Conservation (phyloP, 352 stramenopile species). For the Pythium dissimile region DNA sequence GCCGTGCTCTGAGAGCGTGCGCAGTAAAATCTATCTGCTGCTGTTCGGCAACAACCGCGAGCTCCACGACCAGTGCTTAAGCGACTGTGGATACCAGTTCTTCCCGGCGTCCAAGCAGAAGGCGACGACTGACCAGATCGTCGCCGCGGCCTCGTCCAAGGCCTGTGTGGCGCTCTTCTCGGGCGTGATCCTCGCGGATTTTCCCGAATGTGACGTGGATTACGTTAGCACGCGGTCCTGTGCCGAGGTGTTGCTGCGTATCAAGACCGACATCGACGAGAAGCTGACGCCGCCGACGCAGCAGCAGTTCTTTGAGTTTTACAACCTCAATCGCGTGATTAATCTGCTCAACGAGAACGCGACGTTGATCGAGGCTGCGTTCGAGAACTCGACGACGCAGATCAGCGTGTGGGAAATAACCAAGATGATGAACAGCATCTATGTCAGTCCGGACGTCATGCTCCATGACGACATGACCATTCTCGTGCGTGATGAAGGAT, state of each 20-base stretch:
- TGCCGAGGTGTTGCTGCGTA: conserved; percentile 24
- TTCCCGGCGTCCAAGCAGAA: conserved; percentile 47
- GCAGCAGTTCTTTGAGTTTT: conserved; percentile 27
- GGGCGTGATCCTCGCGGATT: conserved; percentile 16
- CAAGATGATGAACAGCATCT: conserved; percentile 30
- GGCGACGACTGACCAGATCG: conserved; percentile 39
- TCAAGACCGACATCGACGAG: conserved; percentile 24
- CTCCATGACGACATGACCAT: conserved; percentile 28
- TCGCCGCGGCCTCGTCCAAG: conserved; percentile 29
- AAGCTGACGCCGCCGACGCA: conserved; percentile 13
- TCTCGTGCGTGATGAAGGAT: conserved; percentile 1
- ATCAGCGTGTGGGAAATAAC: conserved; percentile 29
- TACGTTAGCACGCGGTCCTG: conserved; percentile 21
- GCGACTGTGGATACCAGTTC: conserved; percentile 52
- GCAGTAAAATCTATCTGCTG: conserved; percentile 16
- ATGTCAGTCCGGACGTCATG: conserved; percentile 17
- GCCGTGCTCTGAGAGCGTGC: conserved; percentile 10
- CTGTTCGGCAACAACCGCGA: conserved; percentile 52
- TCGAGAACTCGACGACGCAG: conserved; percentile 8
- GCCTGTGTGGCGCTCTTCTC: conserved; percentile 26
- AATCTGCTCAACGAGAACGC: conserved; percentile 28
- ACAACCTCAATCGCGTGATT: conserved; percentile 29
- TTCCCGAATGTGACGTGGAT: conserved; percentile 46
- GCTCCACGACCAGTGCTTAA: conserved; percentile 47
- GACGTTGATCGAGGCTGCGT: conserved; percentile 23